Percentiles rank a stretch among this genome's conserved stretches.
phyloP scores from a whole-genome alignment of 2,329 filamentous ascomycete species.

The Aspergillus sp. region DNA sequence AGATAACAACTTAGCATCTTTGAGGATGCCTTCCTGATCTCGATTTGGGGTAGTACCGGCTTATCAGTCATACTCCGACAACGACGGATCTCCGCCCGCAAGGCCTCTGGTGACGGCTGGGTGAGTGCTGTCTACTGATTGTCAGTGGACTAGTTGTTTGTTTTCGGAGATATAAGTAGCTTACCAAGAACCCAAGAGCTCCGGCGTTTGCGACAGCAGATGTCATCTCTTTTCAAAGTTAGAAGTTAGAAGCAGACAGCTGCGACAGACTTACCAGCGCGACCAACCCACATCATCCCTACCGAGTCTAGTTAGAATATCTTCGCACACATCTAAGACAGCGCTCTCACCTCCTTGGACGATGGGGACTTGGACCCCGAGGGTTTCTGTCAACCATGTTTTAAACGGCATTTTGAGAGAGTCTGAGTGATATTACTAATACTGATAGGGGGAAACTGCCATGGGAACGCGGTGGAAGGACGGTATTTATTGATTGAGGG shows the following conservation, averaged over 20 bases:
- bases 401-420: conserved; percentile 9
- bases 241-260: background rate
- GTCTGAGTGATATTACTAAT: background rate
- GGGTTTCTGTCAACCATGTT: conserved; percentile 9
- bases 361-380: conserved; percentile 10
- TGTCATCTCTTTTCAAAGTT: conserved; percentile 3
- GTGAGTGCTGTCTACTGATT: conserved; percentile 2
- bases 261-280: background rate
- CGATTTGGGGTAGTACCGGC: background rate
- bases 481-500: background rate
- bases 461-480: no score
- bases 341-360: conserved; percentile 9
- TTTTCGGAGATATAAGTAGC: background rate
- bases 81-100: conserved; percentile 6
- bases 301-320: background rate
- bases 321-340: background rate
- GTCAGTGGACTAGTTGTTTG: background rate
- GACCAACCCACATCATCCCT: conserved; percentile 12
- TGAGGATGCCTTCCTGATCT: no score
- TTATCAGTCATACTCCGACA: conserved; percentile 6
- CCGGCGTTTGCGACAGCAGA: conserved; percentile 8
- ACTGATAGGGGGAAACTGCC: no score
- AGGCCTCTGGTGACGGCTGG: conserved; percentile 2
- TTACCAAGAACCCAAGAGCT: conserved; percentile 9
- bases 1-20: background rate